These are phyloP conservation scores for Ambrosia hybrid DNA, from an alignment of 140 eudicot species.

Conservation along the genomic window DNA sequence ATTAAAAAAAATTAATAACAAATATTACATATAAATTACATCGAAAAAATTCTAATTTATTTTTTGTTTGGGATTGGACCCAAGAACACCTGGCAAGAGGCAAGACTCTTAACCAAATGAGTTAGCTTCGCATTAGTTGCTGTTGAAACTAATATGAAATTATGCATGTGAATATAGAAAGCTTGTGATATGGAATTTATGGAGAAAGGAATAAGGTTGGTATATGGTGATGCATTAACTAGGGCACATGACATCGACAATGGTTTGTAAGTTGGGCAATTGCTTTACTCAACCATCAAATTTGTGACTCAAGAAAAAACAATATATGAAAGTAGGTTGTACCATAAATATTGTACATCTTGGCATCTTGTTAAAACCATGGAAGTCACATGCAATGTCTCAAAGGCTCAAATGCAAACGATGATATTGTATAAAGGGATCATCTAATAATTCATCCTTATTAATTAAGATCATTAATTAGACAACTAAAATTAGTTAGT, in stretches of 20 bases:
- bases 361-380: background rate
- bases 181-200: slow-evolving; percentile 21
- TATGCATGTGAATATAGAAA: slow-evolving; percentile 5
- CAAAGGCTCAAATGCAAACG: background rate
- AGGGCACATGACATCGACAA: slow-evolving; percentile 21
- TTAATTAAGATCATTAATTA: background rate
- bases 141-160: background rate
- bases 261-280: slow-evolving; percentile 24
- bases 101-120: no score
- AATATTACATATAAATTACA: no score
- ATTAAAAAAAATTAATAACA: no score
- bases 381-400: slow-evolving; percentile 11
- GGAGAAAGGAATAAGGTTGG: slow-evolving; percentile 27
- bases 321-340: slow-evolving; percentile 16
- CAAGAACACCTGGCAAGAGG: no score
- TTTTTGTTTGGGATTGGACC: no score
- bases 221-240: slow-evolving; percentile 27
- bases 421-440: background rate
- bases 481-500: background rate
- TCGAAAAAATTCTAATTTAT: no score
- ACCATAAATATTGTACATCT: slow-evolving; percentile 14
- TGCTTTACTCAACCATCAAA: slow-evolving; percentile 24
- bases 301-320: slow-evolving; percentile 14
- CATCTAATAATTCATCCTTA: background rate
- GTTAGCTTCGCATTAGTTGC: no score